phyloP scores from a whole-genome alignment of 257 asterid species.

The Fraxinus cuspidata region DNA sequence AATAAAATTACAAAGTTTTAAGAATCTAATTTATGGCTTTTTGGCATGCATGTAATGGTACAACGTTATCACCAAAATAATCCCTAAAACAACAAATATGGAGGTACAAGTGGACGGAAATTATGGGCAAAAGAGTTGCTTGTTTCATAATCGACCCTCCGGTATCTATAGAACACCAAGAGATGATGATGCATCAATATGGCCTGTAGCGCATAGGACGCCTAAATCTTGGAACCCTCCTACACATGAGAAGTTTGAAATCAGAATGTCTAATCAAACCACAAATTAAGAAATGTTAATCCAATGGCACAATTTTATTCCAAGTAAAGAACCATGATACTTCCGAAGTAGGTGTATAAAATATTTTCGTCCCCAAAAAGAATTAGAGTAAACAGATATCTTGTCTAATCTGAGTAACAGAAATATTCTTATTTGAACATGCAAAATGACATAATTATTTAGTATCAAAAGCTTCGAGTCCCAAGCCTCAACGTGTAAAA shows the following conservation, averaged over 20 bases:
- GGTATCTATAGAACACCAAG: slow-evolving; percentile 23
- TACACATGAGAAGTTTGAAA: slow-evolving; percentile 29
- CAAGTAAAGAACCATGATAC: not conserved
- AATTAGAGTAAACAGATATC: not conserved
- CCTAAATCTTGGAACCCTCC: slow-evolving; percentile 68
- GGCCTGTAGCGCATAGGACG: slow-evolving; percentile 71
- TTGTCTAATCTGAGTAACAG: not conserved
- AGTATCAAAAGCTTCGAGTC: not conserved
- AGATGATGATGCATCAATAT: slow-evolving; percentile 34
- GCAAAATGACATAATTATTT: not conserved
- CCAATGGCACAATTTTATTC: not conserved
- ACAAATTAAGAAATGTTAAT: slow-evolving; percentile 6
- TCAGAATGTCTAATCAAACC: slow-evolving; percentile 16
- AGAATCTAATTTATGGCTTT: slow-evolving; percentile 31
- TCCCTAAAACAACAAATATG: slow-evolving; percentile 10
- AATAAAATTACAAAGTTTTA: slow-evolving; percentile 29
- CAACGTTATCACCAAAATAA: slow-evolving; percentile 8
- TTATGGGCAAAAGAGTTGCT: slow-evolving; percentile 22
- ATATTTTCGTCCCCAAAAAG: not conserved
- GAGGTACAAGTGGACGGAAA: slow-evolving; percentile 15
- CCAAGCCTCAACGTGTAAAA: not conserved
- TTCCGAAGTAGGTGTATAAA: not conserved
- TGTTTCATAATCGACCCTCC: slow-evolving; percentile 25
- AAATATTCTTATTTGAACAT: not conserved
- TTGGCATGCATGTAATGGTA: slow-evolving; percentile 25